These are phyloP conservation scores for Tulasnella sp. DNA, from an alignment of 768 basidiomycete species.

Conservation along the genomic window DNA sequence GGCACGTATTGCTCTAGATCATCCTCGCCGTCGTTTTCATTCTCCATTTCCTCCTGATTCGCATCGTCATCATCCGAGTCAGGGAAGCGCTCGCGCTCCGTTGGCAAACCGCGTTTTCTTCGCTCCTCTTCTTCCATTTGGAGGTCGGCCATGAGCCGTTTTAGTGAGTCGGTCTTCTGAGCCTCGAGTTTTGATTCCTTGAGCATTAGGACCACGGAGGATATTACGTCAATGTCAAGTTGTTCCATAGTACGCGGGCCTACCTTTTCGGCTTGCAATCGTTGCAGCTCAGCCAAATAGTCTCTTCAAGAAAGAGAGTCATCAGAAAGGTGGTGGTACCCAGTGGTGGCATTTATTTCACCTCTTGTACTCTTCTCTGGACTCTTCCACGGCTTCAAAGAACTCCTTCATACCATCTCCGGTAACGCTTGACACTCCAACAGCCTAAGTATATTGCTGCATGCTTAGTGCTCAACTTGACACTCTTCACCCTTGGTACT, in stretches of 20 bases:
- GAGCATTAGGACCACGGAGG: not conserved
- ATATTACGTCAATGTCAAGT: not conserved
- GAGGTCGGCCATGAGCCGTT: slow-evolving; percentile 73
- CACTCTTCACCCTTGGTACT: slow-evolving; percentile 30
- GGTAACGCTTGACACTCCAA: slow-evolving; percentile 93
- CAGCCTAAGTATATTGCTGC: slow-evolving; percentile 53
- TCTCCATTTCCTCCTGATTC: slow-evolving; percentile 45
- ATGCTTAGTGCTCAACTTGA: not conserved
- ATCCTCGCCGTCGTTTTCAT: slow-evolving; percentile 47
- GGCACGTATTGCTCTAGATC: slow-evolving; percentile 26
- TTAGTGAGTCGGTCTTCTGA: slow-evolving; percentile 71
- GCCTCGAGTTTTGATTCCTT: slow-evolving; percentile 57
- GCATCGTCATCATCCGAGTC: slow-evolving; percentile 44
- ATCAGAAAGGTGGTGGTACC: not conserved
- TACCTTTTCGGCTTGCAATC: slow-evolving; percentile 42
- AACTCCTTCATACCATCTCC: slow-evolving; percentile 92
- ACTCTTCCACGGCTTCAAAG: slow-evolving; percentile 85
- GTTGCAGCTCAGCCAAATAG: slow-evolving; percentile 84
- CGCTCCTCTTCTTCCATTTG: slow-evolving; percentile 56
- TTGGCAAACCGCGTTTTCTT: slow-evolving; percentile 35
- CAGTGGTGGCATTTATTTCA: slow-evolving; percentile 40
- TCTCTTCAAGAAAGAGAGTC: slow-evolving; percentile 49
- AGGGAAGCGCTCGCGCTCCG: slow-evolving; percentile 55
- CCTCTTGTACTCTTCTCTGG: slow-evolving; percentile 84
- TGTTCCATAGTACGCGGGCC: slow-evolving; percentile 34